A percentile compares a stretch with the other conserved stretches of the same genome.
Evolutionary conservation across 768 basidiomycete genomes (phyloP).

Genomic region (Podaxis sp.): DNA sequence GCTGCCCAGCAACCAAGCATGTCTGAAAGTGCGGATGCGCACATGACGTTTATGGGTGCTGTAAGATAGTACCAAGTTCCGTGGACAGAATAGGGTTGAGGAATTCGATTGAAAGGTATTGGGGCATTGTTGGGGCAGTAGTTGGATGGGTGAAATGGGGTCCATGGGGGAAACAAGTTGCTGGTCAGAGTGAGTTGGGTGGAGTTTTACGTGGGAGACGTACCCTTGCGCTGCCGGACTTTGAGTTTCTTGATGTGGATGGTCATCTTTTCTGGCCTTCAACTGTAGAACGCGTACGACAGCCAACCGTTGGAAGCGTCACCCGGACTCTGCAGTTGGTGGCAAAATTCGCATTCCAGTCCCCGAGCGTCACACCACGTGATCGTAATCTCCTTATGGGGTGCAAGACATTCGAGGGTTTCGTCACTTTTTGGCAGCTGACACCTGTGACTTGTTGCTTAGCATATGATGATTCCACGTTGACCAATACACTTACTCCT

Average conservation of each 20-base stretch:
- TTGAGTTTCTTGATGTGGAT: conserved; percentile 81
- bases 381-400: not conserved
- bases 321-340: not conserved
- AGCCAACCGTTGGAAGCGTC: not conserved
- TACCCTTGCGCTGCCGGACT: conserved; percentile 76
- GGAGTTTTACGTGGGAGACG: conserved; percentile 18
- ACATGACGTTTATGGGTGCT: conserved; percentile 54
- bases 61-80: not conserved
- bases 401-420: not conserved
- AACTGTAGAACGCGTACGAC: not conserved
- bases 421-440: not conserved
- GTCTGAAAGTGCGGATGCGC: conserved; percentile 64
- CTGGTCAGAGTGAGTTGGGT: not conserved
- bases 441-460: conserved; percentile 7
- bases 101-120: conserved; percentile 1
- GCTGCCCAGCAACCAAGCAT: conserved; percentile 92
- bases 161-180: not conserved
- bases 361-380: not conserved
- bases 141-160: conserved; percentile 7
- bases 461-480: conserved; percentile 13
- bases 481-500: conserved; percentile 3
- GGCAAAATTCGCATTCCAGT: not conserved
- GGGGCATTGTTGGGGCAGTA: too few species aligned
- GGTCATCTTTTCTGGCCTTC: conserved; percentile 36
- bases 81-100: not conserved